Conservation (phyloP, 192 early-diverging fungal genomes). For the Geosiphon pyriformis region DNA sequence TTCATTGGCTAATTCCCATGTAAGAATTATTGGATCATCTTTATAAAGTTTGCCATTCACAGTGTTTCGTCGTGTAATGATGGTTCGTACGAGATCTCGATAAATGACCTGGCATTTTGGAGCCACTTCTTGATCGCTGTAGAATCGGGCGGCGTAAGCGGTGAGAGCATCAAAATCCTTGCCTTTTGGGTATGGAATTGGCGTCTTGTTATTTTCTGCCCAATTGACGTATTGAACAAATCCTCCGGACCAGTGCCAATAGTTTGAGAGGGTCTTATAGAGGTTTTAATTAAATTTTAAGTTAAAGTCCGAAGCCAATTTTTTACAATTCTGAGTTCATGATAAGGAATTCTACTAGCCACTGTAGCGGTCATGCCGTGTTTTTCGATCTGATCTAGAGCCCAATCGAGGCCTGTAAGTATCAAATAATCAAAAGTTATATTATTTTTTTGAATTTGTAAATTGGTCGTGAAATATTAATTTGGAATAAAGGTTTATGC, state of each 20-base stretch:
- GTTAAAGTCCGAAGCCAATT: no score
- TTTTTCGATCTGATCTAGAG: slow-evolving; percentile 47
- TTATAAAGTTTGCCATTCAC: slow-evolving; percentile 45
- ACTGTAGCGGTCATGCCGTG: slow-evolving; percentile 50
- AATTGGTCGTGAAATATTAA: neutral
- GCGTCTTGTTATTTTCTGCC: slow-evolving; percentile 36
- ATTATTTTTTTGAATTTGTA: neutral
- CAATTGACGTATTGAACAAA: slow-evolving; percentile 59
- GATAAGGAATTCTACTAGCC: no score
- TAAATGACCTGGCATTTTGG: slow-evolving; percentile 35
- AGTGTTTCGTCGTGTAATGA: slow-evolving; percentile 44
- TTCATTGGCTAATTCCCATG: slow-evolving; percentile 71
- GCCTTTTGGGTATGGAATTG: slow-evolving; percentile 55
- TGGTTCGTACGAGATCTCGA: slow-evolving; percentile 37
- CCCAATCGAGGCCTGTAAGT: slow-evolving; percentile 46
- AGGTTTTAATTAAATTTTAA: no score
- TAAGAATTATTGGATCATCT: slow-evolving; percentile 56
- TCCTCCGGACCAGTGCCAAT: slow-evolving; percentile 72
- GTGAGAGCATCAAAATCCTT: slow-evolving; percentile 36
- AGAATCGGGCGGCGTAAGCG: slow-evolving; percentile 47
- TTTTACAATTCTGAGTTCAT: no score
- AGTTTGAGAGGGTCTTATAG: slow-evolving; percentile 54
- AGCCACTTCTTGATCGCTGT: slow-evolving; percentile 31
- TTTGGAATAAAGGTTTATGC: neutral
- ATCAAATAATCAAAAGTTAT: neutral